Evolutionary conservation across 768 basidiomycete genomes (phyloP), one percentile per base, ranked within the genome.

Genomic region (Mycena metata): DNA sequence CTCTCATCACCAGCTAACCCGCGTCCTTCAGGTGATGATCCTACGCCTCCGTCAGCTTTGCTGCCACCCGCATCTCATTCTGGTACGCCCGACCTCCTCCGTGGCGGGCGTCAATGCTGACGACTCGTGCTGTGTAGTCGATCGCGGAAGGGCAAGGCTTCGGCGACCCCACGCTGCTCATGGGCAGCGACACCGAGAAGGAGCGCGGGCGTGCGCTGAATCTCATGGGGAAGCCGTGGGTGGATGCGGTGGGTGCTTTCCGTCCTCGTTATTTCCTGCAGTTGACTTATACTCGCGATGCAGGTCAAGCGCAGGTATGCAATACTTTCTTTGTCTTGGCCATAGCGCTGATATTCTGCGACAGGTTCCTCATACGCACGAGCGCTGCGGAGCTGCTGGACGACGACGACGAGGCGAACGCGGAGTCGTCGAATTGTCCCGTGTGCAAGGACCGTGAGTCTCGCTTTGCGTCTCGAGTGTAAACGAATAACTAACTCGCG

Each of bases 31-130:
- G 83, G 88, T 92, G 24, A 84, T 94, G 86, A 90, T 95, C 21
- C 83, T 94, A 36, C 89, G 93, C 6, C 80, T 95, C 45, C 84
- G 92, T 6, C 93, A 94, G 73, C 79, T 94, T 0, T 92, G 90
- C 73, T 87, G 88, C 69, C 92, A 93, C 75, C 92, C 92, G 0
- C 81, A 89, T 72, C 85, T 94, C 6, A 89, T 92, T 46, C 81
- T 92, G 43, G 90, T 90, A 30, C 30, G 30, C 30, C 30, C 30
- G 6, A 3, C 56, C 36, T 85, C 75, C 9, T 6, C 68, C 73
- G 16, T 19, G 43, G 66, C 47, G 26, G 30, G n/a, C 42, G 33
- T 49, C 15, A 5, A 10, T 36, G 12, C 63, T 61, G 23, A 45
- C 43, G n/a, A 30, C 33, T 36, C 15, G 10, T 41, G 30, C 13